Conservation (phyloP, 148 eudicot species). For the Linanthus parryae region DNA sequence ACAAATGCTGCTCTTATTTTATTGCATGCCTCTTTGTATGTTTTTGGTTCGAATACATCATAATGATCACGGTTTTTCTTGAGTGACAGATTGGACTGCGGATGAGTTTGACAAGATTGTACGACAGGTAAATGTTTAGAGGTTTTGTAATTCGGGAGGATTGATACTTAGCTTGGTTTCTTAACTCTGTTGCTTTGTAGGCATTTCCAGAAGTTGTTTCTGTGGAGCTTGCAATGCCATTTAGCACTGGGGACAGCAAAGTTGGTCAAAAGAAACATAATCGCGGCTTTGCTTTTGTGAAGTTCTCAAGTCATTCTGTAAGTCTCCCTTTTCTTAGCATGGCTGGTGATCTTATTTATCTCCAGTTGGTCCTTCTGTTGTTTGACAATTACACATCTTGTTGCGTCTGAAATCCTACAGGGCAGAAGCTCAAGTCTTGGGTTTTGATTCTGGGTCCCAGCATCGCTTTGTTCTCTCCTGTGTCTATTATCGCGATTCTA, state of each 20-base stretch:
- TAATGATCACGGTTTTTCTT: conserved; percentile 8
- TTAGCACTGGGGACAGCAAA: conserved; percentile 20
- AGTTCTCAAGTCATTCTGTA: conserved; percentile 66
- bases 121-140: conserved; percentile 40
- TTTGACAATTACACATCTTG: conserved; percentile 24
- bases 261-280: conserved; percentile 42
- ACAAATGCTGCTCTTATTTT: no score
- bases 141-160: conserved; percentile 3
- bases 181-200: conserved; percentile 21
- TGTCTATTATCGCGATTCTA: no score
- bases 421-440: conserved; percentile 72
- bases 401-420: conserved; percentile 65
- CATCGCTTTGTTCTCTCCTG: conserved; percentile 17
- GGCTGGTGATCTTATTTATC: conserved; percentile 3
- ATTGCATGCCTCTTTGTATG: no score
- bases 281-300: conserved; percentile 73
- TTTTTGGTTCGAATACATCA: no score
- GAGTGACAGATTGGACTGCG: conserved; percentile 48
- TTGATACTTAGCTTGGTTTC: conserved; percentile 3
- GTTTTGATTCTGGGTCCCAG: conserved; percentile 57
- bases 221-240: conserved; percentile 43
- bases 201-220: conserved; percentile 61
- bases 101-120: conserved; percentile 46
- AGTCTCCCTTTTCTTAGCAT: conserved; percentile 17
- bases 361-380: conserved; percentile 4